phyloP scores from a whole-genome alignment of 2,329 filamentous ascomycete species.

The Alternaria sp. region DNA sequence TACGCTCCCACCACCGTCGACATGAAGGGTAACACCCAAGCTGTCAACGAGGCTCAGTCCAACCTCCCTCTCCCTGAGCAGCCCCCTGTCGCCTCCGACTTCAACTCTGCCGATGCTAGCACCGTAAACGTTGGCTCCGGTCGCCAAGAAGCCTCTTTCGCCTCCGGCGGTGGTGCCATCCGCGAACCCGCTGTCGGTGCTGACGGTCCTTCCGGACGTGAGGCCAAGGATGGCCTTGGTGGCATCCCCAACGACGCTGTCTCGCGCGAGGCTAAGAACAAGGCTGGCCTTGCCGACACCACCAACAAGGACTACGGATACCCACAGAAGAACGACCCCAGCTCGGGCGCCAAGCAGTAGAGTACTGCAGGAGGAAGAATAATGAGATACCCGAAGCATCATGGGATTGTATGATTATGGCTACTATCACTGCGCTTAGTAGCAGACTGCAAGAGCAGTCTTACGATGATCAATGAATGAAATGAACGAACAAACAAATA shows the following conservation, averaged over 20 bases:
- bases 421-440: conserved; percentile 18
- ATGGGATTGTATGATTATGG: conserved; percentile 9
- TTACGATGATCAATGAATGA: conserved; percentile 6
- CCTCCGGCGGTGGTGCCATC: conserved; percentile 52
- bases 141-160: conserved; percentile 54
- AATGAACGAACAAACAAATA: conserved; percentile 14
- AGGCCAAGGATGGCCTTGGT: conserved; percentile 64
- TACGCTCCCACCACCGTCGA: conserved; percentile 25
- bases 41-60: conserved; percentile 71
- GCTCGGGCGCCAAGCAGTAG: conserved; percentile 32
- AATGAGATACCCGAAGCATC: conserved; percentile 5
- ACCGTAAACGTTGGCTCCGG: conserved; percentile 75
- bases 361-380: background rate
- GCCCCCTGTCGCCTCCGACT: conserved; percentile 77
- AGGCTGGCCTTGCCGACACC: conserved; percentile 51
- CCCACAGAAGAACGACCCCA: conserved; percentile 50
- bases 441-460: conserved; percentile 18
- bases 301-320: conserved; percentile 52
- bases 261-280: conserved; percentile 54
- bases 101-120: conserved; percentile 72
- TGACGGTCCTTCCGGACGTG: conserved; percentile 64
- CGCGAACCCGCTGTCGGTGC: conserved; percentile 59
- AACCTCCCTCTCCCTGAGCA: conserved; percentile 82
- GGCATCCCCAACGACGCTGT: conserved; percentile 66
- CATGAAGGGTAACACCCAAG: conserved; percentile 48